Conservation (phyloP, 2,329 filamentous ascomycete species). For the Colletotrichum sp. region DNA sequence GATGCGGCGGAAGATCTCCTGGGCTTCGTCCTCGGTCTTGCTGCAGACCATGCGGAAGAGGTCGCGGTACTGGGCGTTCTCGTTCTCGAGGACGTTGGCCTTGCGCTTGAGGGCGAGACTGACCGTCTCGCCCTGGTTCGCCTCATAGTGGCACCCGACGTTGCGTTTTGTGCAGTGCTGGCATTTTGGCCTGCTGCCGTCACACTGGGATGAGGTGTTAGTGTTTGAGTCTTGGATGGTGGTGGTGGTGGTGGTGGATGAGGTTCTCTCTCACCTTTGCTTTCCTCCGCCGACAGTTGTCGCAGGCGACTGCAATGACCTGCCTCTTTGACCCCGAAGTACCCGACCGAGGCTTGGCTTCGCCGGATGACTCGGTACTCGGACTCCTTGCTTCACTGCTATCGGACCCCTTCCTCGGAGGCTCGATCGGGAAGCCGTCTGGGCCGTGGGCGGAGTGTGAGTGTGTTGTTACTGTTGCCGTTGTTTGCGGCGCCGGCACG, state of each 20-base stretch:
- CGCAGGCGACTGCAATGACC: slow-evolving; percentile 18
- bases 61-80: slow-evolving; percentile 22
- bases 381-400: not conserved
- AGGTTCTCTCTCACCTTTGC: slow-evolving; percentile 12
- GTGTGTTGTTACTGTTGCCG: not conserved
- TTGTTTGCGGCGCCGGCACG: not conserved
- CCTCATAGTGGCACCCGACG: slow-evolving; percentile 18
- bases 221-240: not conserved
- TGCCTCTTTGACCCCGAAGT: slow-evolving; percentile 1
- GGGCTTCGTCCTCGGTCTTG: slow-evolving; percentile 23
- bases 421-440: not conserved
- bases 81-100: slow-evolving; percentile 14
- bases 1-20: slow-evolving; percentile 24
- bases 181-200: slow-evolving; percentile 16
- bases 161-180: slow-evolving; percentile 13
- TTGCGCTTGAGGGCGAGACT: slow-evolving; percentile 25
- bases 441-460: not conserved
- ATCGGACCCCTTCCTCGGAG: not conserved
- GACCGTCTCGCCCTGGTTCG: slow-evolving; percentile 18
- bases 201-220: not conserved
- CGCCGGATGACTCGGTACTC: slow-evolving; percentile 7
- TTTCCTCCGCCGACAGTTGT: slow-evolving; percentile 15
- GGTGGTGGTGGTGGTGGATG: not conserved
- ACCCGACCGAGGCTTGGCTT: not conserved
- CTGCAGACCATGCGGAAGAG: slow-evolving; percentile 22